Evolutionary conservation across 352 stramenopile species (phyloP).

Genomic region (Blastocystis sp.): DNA sequence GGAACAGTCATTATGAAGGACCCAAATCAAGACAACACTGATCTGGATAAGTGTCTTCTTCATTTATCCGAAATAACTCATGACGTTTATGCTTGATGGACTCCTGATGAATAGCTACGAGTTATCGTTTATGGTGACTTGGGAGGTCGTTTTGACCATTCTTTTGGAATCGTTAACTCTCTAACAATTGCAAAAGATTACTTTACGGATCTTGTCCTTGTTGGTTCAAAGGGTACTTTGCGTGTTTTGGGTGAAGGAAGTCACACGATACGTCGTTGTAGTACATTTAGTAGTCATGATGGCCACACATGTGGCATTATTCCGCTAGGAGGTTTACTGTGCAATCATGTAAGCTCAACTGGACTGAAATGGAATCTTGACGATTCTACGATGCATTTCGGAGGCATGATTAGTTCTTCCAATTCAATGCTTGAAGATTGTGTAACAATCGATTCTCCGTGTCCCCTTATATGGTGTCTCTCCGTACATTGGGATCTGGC

Average conservation of each 20-base stretch:
- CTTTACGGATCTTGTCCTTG: conserved; percentile 41
- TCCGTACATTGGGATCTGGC: not conserved
- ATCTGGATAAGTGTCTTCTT: conserved; percentile 58
- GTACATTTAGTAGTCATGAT: not conserved
- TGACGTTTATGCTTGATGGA: not conserved
- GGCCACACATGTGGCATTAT: conserved; percentile 36
- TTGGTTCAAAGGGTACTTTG: not conserved
- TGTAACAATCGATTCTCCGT: conserved; percentile 2
- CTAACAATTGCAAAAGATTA: not conserved
- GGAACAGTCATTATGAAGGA: conserved; percentile 26
- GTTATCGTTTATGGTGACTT: conserved; percentile 54
- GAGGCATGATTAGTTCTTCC: conserved; percentile 42
- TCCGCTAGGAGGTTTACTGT: not conserved
- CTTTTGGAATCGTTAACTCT: conserved; percentile 60
- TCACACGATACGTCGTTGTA: not conserved
- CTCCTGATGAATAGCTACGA: not conserved
- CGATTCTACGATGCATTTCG: conserved; percentile 58
- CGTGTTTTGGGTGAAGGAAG: not conserved
- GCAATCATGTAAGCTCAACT: conserved; percentile 27
- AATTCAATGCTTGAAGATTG: conserved; percentile 18
- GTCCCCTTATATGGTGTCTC: conserved; percentile 8
- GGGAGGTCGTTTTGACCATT: conserved; percentile 61
- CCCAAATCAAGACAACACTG: conserved; percentile 59
- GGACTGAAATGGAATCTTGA: conserved; percentile 62
- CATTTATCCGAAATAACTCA: conserved; percentile 3